These are phyloP conservation scores for Alternaria atra DNA, from an alignment of 2,329 filamentous ascomycete species.

Conservation along the genomic window DNA sequence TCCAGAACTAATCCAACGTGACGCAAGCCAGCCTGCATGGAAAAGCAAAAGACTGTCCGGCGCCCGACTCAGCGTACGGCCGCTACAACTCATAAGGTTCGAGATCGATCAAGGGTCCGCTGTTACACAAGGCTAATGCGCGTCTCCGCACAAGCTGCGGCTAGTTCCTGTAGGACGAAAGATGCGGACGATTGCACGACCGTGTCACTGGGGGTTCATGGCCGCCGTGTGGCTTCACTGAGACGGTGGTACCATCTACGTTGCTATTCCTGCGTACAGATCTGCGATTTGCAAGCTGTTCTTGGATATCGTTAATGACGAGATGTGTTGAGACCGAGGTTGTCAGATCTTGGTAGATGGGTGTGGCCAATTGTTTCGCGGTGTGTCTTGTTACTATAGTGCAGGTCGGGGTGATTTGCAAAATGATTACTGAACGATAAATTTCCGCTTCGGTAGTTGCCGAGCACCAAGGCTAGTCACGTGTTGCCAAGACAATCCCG, in stretches of 20 bases:
- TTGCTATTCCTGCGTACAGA: not conserved
- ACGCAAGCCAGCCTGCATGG: constrained; percentile 12
- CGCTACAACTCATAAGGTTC: constrained; percentile 10
- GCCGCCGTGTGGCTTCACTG: not conserved
- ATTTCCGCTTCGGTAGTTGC: constrained; percentile 2
- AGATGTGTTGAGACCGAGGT: not conserved
- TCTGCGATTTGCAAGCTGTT: not conserved
- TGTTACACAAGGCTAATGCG: constrained; percentile 11
- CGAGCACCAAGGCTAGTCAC: not conserved
- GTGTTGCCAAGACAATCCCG: not conserved
- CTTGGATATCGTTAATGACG: not conserved
- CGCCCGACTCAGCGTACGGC: constrained; percentile 4
- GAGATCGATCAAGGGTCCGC: constrained; percentile 13
- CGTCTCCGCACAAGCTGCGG: constrained; percentile 15
- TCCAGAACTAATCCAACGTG: constrained; percentile 8
- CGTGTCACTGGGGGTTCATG: not conserved
- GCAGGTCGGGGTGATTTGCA: not conserved
- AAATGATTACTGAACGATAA: constrained; percentile 2
- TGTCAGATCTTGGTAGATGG: not conserved
- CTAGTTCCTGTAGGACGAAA: constrained; percentile 5
- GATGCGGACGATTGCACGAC: not conserved
- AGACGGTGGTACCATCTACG: not conserved
- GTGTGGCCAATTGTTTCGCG: not conserved
- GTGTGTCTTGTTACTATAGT: constrained; percentile 1
- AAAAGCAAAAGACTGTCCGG: constrained; percentile 17